These are phyloP conservation scores for Solanum etuberosum DNA, from an alignment of 257 asterid species.

Conservation along the genomic window DNA sequence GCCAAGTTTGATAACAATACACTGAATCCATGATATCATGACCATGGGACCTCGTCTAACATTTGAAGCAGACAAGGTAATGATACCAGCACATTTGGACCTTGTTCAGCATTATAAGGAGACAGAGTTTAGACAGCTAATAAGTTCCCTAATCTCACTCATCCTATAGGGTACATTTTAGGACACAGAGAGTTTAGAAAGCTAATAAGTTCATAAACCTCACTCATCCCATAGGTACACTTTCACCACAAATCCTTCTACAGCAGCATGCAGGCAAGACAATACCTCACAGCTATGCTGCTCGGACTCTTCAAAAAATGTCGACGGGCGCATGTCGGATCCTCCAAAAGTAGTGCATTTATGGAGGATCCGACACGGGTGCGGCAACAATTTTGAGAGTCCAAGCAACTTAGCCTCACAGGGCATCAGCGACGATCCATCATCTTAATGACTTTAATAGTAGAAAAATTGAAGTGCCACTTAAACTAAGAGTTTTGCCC, in stretches of 20 bases:
- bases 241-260: neutral
- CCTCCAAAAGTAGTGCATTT: neutral
- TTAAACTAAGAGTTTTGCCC: neutral
- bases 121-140: neutral
- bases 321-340: neutral
- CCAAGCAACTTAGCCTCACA: neutral
- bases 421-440: neutral
- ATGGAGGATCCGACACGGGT: neutral
- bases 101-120: neutral
- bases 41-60: neutral
- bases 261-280: neutral
- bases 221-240: neutral
- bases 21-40: neutral
- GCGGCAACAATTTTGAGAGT: neutral
- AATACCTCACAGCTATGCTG: neutral
- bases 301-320: neutral
- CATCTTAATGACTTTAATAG: neutral
- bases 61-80: neutral
- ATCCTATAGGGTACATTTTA: neutral
- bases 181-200: neutral
- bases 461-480: neutral
- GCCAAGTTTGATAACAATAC: neutral
- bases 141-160: neutral
- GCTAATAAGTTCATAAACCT: neutral
- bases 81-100: neutral